Evolutionary conservation across 2,329 filamentous ascomycete species (phyloP), one percentile per base, ranked within the genome.

Genomic region (Trichophyton simii): DNA sequence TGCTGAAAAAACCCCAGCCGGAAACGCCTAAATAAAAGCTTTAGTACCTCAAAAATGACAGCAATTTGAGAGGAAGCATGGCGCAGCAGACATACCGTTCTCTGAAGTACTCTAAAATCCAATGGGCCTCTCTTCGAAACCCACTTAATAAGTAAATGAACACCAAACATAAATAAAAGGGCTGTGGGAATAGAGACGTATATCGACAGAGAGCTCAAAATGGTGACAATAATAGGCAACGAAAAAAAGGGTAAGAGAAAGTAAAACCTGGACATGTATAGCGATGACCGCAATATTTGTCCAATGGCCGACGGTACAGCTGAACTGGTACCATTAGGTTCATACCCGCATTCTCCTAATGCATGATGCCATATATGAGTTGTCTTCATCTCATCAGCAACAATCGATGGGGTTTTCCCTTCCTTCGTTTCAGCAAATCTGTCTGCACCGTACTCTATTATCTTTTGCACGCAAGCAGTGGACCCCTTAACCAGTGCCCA

Each of bases 401-500:
- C 95, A 60, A 86, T 82, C 0, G 86, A 83, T 0, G 94, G 94
- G 6, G 91, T 94, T 80, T 99, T 97, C 65, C 92, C 92, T 55
- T 90, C 88, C 60, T 85, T 82, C 31, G 91, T 96, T 76, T 91
- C 87, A 42, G 88, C 90, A 71, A 95, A 97, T 54, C 94, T 84
- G 75, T 99, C 94, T 28, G 91, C 86, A 55, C 94, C 95, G 72
- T 96, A 96, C 77, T 99, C 94, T 67, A 99, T 83, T 52, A 99
- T 80, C 75, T 96, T 97, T 71, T 95, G 86, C 65, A 99, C 88
- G 72, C 91, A 96, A 9, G 86, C 86, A 63, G 89, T 83, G 57
- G 87, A 94, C 11, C 95, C 94, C 75, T 95, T 96, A 41, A 99
- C 94, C 55, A 99, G 78, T 0, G 91, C 91, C 94, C 94, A 99